Evolutionary conservation across 768 basidiomycete genomes (phyloP), one percentile per base, ranked within the genome.

Genomic region (Tulasnella sp.): DNA sequence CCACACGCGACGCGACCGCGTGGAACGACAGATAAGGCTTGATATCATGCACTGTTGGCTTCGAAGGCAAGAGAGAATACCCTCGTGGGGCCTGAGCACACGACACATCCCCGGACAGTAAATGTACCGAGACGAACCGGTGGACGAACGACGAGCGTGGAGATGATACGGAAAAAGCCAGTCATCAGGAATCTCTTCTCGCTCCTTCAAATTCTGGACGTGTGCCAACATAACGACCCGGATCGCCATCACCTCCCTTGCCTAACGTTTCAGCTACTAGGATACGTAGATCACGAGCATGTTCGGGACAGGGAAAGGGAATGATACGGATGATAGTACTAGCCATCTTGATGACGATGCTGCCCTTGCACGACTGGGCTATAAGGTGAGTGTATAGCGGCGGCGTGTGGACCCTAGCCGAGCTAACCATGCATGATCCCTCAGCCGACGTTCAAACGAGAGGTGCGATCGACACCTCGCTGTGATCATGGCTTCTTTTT

Each of bases 301-400:
- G 56, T 30, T 42, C 10, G 44, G 56, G 30, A 51, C 26, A 49
- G 45, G 56, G 44, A 59, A 59, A 45, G 29, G 24, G 7, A 29
- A 23, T 24, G 30, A 8, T n/a, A 19, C 56, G 17, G 19, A 43
- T 4, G 23, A 23, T 5, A 29, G 21, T 44, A 7, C 23, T 27
- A 38, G 34, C 15, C 34, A 15, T 38, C 17, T 24, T 17, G 61
- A 62, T 32, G 61, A 62, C 27, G 61, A 62, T 51, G 60, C 44
- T 38, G 61, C 50, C 21, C 58, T 62, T 26, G 52, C 23, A 30
- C 61, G 19, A 11, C 27, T 62, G 30, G 61, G 61, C 21, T 62
- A 62, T 45, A 56, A 62, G 47, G 62, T 62, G 21, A 29, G 47
- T 60, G 27, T 62, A n/a, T n/a, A n/a, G n/a, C n/a, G n/a, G n/a